Evolutionary conservation across 2,329 filamentous ascomycete species (phyloP).

Genomic region (Hypoxylon sp.): DNA sequence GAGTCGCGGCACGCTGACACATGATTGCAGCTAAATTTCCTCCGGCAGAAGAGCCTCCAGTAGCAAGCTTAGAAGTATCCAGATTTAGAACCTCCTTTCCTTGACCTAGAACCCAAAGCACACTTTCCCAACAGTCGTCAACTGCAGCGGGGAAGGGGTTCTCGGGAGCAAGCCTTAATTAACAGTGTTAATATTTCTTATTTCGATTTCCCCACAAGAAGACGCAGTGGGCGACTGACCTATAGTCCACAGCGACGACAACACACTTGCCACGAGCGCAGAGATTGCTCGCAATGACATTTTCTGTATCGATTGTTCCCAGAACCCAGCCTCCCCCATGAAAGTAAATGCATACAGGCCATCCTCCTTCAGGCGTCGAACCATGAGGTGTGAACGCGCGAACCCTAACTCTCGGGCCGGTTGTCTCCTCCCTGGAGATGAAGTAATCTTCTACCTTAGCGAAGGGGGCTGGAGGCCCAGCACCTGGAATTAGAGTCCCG

Average conservation of each 20-base stretch:
- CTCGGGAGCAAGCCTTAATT: slow-evolving; percentile 67
- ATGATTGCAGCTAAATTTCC: slow-evolving; percentile 68
- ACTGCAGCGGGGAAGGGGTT: slow-evolving; percentile 70
- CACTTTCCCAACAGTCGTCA: slow-evolving; percentile 69
- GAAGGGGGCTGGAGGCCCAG: slow-evolving; percentile 64
- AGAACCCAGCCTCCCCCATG: slow-evolving; percentile 73
- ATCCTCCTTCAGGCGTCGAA: slow-evolving; percentile 61
- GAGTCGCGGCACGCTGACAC: slow-evolving; percentile 64
- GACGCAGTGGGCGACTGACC: slow-evolving; percentile 55
- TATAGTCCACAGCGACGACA: slow-evolving; percentile 70
- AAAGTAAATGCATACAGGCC: slow-evolving; percentile 70
- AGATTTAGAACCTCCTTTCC: slow-evolving; percentile 56
- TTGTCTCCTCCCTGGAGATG: slow-evolving; percentile 60
- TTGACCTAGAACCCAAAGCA: slow-evolving; percentile 61
- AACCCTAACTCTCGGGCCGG: slow-evolving; percentile 64
- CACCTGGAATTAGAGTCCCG: slow-evolving; percentile 67
- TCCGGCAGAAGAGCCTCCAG: slow-evolving; percentile 67
- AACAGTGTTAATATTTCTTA: slow-evolving; percentile 10
- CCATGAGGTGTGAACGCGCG: slow-evolving; percentile 67
- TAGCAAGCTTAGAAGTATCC: slow-evolving; percentile 62
- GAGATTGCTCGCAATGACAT: slow-evolving; percentile 69
- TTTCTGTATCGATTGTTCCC: slow-evolving; percentile 71
- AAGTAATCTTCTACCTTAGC: slow-evolving; percentile 62
- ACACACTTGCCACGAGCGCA: slow-evolving; percentile 66
- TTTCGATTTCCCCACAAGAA: background rate